A percentile compares a stretch with the other conserved stretches of the same genome.
These are phyloP conservation scores for Chionographis japonica DNA, from an alignment of 106 monocot genomes.

Conservation along the genomic window DNA sequence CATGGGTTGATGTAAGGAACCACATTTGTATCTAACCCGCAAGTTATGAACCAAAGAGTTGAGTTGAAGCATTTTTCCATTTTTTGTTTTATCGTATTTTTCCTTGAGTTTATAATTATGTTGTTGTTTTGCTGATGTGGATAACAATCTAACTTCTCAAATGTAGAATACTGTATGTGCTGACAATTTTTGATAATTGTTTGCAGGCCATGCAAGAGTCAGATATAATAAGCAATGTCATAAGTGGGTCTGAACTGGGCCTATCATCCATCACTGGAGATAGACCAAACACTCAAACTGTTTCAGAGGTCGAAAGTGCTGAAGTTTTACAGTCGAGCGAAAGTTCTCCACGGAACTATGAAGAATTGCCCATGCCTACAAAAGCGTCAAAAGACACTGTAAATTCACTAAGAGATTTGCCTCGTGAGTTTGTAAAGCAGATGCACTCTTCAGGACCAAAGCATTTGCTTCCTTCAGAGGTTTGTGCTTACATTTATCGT, in stretches of 20 bases:
- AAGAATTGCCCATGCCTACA: constrained; percentile 14
- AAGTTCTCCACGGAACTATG: constrained; percentile 9
- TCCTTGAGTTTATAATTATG: too few species aligned
- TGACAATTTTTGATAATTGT: not conserved
- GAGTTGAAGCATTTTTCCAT: too few species aligned
- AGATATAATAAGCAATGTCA: constrained; percentile 40
- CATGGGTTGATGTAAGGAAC: too few species aligned
- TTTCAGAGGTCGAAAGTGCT: constrained; percentile 8
- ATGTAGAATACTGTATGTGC: not conserved
- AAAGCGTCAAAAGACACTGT: constrained; percentile 4
- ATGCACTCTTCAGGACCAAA: constrained; percentile 36
- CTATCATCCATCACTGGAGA: constrained; percentile 8
- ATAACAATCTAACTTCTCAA: not conserved
- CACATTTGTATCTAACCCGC: too few species aligned
- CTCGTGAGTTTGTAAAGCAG: constrained; percentile 31
- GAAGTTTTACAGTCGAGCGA: constrained; percentile 12
- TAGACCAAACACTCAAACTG: not conserved
- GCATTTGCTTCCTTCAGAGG: constrained; percentile 62
- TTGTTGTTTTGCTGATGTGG: not conserved
- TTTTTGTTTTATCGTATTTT: too few species aligned
- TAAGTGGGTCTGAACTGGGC: constrained; percentile 22
- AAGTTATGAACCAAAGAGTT: too few species aligned
- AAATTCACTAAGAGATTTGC: constrained; percentile 10
- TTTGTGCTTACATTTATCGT: constrained; percentile 10
- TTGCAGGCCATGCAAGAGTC: constrained; percentile 29